Evolutionary conservation across 2,329 filamentous ascomycete species (phyloP), one percentile per base, ranked within the genome.

Genomic region (Emydomyces testavorans): DNA sequence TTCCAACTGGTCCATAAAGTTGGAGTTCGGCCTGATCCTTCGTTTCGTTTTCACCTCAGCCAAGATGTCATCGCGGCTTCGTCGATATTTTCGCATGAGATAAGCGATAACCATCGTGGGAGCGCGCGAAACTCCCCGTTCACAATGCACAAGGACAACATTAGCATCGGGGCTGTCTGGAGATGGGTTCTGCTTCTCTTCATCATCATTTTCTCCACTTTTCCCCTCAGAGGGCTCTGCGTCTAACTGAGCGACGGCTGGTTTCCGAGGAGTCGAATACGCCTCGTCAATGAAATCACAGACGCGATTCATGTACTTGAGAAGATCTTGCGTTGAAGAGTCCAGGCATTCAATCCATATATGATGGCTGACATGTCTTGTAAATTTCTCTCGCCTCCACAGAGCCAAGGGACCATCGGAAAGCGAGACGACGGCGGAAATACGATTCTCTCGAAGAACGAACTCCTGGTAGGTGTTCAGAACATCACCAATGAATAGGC

Each of bases 301-400:
- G 26, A 56, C 56, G 34, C 57, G n/a, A n/a, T n/a, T n/a, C n/a
- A 60, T 57, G 50, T 60, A 29, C 24, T 18, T 49, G 3, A 61
- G 56, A 35, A 60, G 57, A 48, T 60, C 56, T 44, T 61, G 58
- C 0, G 58, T 61, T 16, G 54, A 58, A 11, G 57, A 59, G 37
- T 61, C 58, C n/a, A 29, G 53, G 53, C 58, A 60, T 46, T 60
- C 48, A 48, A 61, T 40, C 55, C 52, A 60, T 57, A 54, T 57
- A 34, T 61, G 58, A 50, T 55, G 46, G 37, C 49, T 52, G 29
- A 53, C 56, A 7, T 54, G 11, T 54, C 56, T 57, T 42, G 54
- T 57, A 29, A 34, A 29, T 15, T 20, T 52, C 18, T 36, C 13
- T 15, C 13, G 16, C 15, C 24, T 21, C 42, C 31, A 45, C n/a